These are phyloP conservation scores for Phytopythium vexans DNA, from an alignment of 352 stramenopile genomes.

Conservation along the genomic window DNA sequence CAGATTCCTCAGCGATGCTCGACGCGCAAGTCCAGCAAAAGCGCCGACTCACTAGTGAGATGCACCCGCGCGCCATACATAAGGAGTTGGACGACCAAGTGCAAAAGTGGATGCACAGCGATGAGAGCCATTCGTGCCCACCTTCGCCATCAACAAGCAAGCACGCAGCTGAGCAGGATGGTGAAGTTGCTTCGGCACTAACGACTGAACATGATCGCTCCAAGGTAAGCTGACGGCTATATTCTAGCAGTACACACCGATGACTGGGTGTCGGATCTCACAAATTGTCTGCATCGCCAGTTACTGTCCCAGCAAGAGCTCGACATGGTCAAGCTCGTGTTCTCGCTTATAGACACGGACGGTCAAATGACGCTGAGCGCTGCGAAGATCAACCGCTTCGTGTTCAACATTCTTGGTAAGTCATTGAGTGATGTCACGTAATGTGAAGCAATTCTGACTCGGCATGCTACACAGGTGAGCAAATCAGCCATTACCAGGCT, in stretches of 20 bases:
- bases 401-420: constrained; percentile 73
- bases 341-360: constrained; percentile 78
- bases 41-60: constrained; percentile 66
- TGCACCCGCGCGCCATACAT: constrained; percentile 74
- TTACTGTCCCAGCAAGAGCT: constrained; percentile 37
- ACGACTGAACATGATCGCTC: not conserved
- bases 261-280: no score
- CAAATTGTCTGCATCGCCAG: not conserved
- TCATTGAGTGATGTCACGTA: constrained; percentile 1
- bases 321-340: constrained; percentile 78
- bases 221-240: not conserved
- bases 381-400: constrained; percentile 58
- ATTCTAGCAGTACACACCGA: no score
- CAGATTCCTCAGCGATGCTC: no score
- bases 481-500: constrained; percentile 43
- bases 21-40: constrained; percentile 3
- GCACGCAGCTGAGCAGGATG: not conserved
- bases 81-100: constrained; percentile 63
- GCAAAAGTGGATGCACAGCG: constrained; percentile 58
- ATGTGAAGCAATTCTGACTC: not conserved
- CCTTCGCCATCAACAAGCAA: constrained; percentile 2
- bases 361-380: constrained; percentile 59
- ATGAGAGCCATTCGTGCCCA: constrained; percentile 30
- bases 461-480: constrained; percentile 32
- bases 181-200: no score